Conservation (phyloP, 2,329 filamentous ascomycete species). For the Alternaria brassicae region DNA sequence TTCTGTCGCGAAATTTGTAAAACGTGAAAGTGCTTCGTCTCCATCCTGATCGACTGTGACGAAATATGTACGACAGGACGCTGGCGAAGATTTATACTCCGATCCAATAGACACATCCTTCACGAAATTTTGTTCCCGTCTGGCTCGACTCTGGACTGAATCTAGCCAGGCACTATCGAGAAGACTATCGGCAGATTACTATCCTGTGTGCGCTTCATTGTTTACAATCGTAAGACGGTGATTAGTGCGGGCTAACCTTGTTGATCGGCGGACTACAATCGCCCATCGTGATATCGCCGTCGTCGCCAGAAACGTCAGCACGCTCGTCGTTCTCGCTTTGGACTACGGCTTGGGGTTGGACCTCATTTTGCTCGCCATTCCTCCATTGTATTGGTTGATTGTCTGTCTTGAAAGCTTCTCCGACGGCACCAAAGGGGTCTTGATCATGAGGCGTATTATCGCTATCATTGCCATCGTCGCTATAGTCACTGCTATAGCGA, state of each 20-base stretch:
- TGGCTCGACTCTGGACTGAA: neutral
- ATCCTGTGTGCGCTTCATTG: neutral
- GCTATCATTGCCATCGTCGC: neutral
- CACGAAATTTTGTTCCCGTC: no score
- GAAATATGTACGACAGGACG: no score
- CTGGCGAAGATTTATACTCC: no score
- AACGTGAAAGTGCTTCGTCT: no score
- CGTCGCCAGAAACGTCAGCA: neutral
- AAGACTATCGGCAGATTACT: neutral
- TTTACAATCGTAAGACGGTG: accelerated
- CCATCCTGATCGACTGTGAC: no score
- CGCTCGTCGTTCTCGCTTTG: neutral
- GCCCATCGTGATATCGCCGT: neutral
- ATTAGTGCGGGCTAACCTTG: no score
- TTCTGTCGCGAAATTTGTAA: no score
- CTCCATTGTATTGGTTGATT: neutral
- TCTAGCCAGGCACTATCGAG: neutral
- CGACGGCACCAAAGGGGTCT: neutral
- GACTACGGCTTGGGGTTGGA: no score
- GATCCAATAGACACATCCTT: no score
- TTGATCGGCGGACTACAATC: neutral
- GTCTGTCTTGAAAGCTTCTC: neutral
- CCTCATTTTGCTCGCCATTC: neutral
- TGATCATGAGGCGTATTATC: neutral
- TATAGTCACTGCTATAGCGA: neutral